These are phyloP conservation scores for Yamadazyma ubonensis DNA, from an alignment of 805 yeast species.

Conservation along the genomic window DNA sequence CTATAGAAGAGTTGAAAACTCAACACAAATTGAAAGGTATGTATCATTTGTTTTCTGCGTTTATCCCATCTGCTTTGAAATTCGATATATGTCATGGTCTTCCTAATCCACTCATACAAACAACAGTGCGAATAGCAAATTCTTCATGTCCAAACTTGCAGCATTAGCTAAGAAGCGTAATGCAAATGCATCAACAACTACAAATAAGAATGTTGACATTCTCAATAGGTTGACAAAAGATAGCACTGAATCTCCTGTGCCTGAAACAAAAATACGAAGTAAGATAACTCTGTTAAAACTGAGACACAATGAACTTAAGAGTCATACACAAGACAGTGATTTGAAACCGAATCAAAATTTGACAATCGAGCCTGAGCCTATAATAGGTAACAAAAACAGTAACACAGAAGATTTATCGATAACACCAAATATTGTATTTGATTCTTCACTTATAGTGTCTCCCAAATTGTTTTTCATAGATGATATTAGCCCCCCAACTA, in stretches of 20 bases:
- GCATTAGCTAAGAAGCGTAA: constrained; percentile 46
- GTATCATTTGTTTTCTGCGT: constrained; percentile 5
- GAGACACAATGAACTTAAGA: no score
- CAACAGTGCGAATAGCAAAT: constrained; percentile 6
- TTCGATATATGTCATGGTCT: no score
- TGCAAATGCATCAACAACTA: neutral
- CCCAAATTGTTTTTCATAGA: constrained; percentile 7
- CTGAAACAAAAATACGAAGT: constrained; percentile 8
- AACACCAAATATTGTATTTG: constrained; percentile 2
- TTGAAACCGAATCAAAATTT: no score
- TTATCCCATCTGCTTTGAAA: no score
- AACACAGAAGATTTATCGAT: neutral
- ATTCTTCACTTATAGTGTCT: constrained; percentile 7
- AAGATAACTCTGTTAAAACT: neutral
- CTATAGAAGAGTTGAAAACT: constrained; percentile 47
- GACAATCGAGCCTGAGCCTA: neutral
- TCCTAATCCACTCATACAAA: no score
- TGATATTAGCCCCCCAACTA: constrained; percentile 7
- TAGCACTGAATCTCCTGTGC: neutral
- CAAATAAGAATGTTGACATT: constrained; percentile 19
- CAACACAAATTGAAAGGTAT: constrained; percentile 19
- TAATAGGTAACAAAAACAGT: neutral
- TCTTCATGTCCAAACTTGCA: constrained; percentile 39
- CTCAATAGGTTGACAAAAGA: constrained; percentile 16
- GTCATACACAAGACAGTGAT: constrained; percentile 1